phyloP scores from a whole-genome alignment of 78 protist species.

The Bigelowiella natans region DNA sequence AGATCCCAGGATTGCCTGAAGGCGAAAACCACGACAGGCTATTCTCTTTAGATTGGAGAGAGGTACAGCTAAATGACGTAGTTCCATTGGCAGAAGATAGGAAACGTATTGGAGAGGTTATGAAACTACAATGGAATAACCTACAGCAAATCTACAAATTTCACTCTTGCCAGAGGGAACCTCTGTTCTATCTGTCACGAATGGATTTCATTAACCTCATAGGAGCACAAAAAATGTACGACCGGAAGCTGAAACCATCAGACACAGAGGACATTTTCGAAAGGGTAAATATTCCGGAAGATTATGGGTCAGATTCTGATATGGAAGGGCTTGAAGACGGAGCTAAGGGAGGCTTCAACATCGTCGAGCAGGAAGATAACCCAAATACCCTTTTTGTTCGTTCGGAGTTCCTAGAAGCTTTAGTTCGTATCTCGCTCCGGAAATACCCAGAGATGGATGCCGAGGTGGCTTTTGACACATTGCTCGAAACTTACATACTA shows the following conservation, averaged over 20 bases:
- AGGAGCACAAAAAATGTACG: background rate
- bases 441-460: background rate
- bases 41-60: background rate
- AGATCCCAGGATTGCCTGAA: background rate
- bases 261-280: background rate
- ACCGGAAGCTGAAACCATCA: background rate
- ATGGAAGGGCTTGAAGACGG: background rate
- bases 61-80: background rate
- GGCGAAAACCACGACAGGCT: background rate
- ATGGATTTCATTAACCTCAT: too few relatives aligned
- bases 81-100: background rate
- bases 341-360: background rate
- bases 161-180: too few relatives aligned
- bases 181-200: too few relatives aligned
- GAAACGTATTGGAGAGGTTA: background rate
- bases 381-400: background rate
- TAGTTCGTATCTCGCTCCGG: background rate
- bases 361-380: background rate
- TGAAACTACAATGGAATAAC: background rate
- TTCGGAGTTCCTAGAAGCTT: background rate
- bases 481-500: background rate
- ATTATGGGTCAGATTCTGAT: background rate
- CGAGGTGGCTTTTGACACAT: background rate
- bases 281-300: background rate
- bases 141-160: background rate